Base-by-base conservation (phyloP, 2,329 filamentous ascomycete genomes). In the Didymosphaeria variabile region DNA sequence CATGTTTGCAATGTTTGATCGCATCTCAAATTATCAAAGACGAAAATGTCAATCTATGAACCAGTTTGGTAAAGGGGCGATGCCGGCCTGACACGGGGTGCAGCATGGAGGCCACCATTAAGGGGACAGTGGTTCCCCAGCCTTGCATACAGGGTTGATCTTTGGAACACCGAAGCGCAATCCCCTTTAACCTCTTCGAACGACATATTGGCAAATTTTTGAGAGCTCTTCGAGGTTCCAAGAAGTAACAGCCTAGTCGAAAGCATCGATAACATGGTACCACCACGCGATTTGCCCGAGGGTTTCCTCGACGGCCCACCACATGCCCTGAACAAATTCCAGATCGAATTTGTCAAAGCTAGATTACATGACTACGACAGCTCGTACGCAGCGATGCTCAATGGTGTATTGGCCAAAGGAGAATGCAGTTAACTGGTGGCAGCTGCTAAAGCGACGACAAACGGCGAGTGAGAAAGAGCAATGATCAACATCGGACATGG, bases 401-500 rank as follows among this genome's bases (percentile, higher is more conserved):
- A 92, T 73, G 81, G 88, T 62, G 84, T 88, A n/a, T 73, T 91
- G 59, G 86, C 83, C 13, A 79, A 82, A n/a, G 73, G 79, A 9
- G 91, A 94, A 79, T 94, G 91, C 58, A 65, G 71, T 15, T 62
- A 61, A 21, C 58, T 79, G 10, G 57, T 78, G 6, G 65, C 70
- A 38, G 70, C 67, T 12, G 75, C 72, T 0, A 75, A 77, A 61
- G 69, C 74, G 47, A 75, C 68, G 0, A 70, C 70, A 0, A 57
- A 68, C 32, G 73, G 69, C 31, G 64, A 80, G 1, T 94, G 91
- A 92, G 81, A 84, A 53, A 86, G 87, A 1, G 92, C 91, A 0
- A 83, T 92, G 75, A 83, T 94, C 59, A 90, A 90, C 72, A 75
- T 87, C 21, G 90, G 90, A 6, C 75, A 76, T 5, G 90, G 90